Conservation (phyloP, 169 alveolate species). For the Eimeria falciformis region DNA sequence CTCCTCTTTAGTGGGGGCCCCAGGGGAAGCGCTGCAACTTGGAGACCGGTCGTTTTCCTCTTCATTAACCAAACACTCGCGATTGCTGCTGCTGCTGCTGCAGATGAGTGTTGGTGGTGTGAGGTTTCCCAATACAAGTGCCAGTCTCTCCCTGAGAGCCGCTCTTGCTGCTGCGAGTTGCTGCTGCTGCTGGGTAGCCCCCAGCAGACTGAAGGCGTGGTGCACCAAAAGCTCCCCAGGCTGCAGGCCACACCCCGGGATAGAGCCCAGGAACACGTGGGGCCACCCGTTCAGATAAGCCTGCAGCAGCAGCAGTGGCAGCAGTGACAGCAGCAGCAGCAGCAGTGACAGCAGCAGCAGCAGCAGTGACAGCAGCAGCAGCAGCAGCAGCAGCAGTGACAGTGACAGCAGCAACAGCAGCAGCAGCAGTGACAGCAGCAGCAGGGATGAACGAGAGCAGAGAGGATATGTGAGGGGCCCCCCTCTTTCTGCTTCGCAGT, state of each 20-base stretch:
- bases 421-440: too few species aligned
- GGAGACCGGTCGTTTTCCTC: too few species aligned
- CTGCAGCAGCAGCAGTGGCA: constrained; percentile 47
- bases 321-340: background rate
- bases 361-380: too few species aligned
- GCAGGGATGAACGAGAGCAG: too few species aligned
- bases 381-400: background rate
- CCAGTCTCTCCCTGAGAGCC: background rate
- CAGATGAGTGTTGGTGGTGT: background rate
- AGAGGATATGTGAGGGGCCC: too few species aligned
- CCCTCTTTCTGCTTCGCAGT: too few species aligned
- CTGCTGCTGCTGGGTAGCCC: constrained; percentile 6
- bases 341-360: background rate
- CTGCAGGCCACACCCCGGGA: constrained; percentile 42
- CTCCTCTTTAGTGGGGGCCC: background rate
- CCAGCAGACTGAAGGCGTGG: background rate
- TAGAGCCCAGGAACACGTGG: constrained; percentile 53
- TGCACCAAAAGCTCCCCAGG: constrained; percentile 26
- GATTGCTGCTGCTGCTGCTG: background rate
- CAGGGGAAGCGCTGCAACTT: background rate
- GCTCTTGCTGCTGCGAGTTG: constrained; percentile 3
- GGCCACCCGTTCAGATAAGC: constrained; percentile 72
- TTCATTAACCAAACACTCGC: too few species aligned
- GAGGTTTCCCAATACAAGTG: background rate
- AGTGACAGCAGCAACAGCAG: background rate